Percentiles rank a stretch among this genome's conserved stretches.
phyloP scores from a whole-genome alignment of 345 rosid genomes.

The Camelina sativa region DNA sequence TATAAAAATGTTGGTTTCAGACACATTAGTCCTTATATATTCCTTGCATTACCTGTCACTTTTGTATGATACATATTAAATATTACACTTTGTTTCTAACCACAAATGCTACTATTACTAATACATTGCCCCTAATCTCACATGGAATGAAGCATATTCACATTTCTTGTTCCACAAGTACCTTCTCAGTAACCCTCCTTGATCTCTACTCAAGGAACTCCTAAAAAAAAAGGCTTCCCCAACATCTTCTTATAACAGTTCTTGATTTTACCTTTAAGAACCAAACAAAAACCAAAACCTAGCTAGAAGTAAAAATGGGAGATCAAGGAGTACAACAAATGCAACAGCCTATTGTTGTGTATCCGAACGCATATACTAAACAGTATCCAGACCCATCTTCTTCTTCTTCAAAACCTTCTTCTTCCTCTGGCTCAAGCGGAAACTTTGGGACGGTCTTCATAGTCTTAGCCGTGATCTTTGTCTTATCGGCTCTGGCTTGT shows the following conservation, averaged over 20 bases:
- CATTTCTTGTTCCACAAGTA: conserved; percentile 44
- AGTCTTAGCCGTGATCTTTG: conserved; percentile 52
- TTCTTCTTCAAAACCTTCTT: conserved; percentile 29
- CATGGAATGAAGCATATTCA: conserved; percentile 42
- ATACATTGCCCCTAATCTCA: conserved; percentile 38
- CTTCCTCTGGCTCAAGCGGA: conserved; percentile 58
- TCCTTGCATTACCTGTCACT: conserved; percentile 44
- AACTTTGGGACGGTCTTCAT: conserved; percentile 72
- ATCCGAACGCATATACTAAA: conserved; percentile 56
- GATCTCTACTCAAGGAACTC: conserved; percentile 47
- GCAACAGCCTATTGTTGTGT: conserved; percentile 56
- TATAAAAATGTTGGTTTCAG: conserved; percentile 24
- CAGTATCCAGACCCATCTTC: conserved; percentile 50
- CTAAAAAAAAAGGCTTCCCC: background rate
- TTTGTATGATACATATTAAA: conserved; percentile 30
- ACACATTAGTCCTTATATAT: conserved; percentile 32
- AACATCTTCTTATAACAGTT: conserved; percentile 26
- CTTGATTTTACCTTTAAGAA: conserved; percentile 23
- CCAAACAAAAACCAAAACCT: conserved; percentile 14
- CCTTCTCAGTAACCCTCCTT: conserved; percentile 44
- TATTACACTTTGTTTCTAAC: background rate
- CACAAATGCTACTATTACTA: conserved; percentile 31
- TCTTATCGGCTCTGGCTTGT: conserved; percentile 52
- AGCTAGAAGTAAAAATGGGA: conserved; percentile 35
- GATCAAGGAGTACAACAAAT: conserved; percentile 46